Conservation (phyloP, 2,329 filamentous ascomycete species). For the Penicillium expansum region DNA sequence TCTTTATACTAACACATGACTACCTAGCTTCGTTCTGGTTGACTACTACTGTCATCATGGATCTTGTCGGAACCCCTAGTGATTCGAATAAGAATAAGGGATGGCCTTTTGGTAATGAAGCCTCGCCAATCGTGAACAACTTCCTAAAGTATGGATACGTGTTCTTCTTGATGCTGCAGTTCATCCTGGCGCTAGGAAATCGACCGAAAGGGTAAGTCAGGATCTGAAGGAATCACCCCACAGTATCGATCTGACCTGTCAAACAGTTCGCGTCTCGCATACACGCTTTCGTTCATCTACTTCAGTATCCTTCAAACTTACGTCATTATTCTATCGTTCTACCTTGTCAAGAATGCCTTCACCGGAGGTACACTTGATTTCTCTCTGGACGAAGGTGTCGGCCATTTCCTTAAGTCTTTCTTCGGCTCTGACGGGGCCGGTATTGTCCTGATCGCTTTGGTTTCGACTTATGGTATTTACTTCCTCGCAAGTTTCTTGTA, state of each 20-base stretch:
- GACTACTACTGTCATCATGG: constrained; percentile 27
- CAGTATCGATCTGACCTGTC: not conserved
- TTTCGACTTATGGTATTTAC: constrained; percentile 93
- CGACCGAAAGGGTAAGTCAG: constrained; percentile 73
- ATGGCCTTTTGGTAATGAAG: constrained; percentile 26
- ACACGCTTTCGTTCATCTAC: constrained; percentile 81
- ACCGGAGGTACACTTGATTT: constrained; percentile 57
- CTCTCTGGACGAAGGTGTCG: constrained; percentile 58
- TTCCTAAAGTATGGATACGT: constrained; percentile 87
- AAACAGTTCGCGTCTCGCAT: constrained; percentile 66
- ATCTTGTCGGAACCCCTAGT: constrained; percentile 27
- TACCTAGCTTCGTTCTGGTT: constrained; percentile 25
- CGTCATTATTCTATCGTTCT: constrained; percentile 79
- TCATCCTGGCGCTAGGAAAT: constrained; percentile 92
- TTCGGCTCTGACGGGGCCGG: constrained; percentile 74
- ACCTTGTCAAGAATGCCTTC: constrained; percentile 81
- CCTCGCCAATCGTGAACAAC: constrained; percentile 78
- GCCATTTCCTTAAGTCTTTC: constrained; percentile 70
- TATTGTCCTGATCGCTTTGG: constrained; percentile 86
- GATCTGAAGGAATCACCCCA: not conserved
- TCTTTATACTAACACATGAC: not conserved
- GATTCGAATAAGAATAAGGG: constrained; percentile 19
- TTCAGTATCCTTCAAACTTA: constrained; percentile 87
- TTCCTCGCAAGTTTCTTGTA: constrained; percentile 96
- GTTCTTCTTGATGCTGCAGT: constrained; percentile 85